These are phyloP conservation scores for Rasamsonia emersonii DNA, from an alignment of 2,329 filamentous ascomycete genomes.

Conservation along the genomic window DNA sequence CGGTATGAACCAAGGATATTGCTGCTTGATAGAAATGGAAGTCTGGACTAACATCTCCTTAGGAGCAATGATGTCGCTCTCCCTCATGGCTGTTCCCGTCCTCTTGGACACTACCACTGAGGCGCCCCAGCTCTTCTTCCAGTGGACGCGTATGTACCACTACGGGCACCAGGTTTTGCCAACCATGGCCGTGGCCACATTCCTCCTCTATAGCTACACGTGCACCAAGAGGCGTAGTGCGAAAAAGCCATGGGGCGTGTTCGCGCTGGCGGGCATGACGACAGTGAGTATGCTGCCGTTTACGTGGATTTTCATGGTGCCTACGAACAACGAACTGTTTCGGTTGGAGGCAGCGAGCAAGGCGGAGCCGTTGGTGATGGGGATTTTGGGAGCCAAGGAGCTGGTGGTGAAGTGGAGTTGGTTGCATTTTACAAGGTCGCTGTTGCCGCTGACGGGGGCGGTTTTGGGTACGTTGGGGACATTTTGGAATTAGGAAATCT, in stretches of 20 bases:
- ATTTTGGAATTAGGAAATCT: too few species aligned
- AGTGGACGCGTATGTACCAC: constrained; percentile 27
- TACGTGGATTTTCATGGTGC: constrained; percentile 27
- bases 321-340: constrained; percentile 26
- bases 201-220: constrained; percentile 17
- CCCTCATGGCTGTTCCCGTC: constrained; percentile 7
- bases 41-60: too few species aligned
- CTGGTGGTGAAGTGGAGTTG: constrained; percentile 19
- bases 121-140: constrained; percentile 16
- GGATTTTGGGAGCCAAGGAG: constrained; percentile 4
- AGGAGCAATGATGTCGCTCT: too few species aligned
- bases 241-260: constrained; percentile 8
- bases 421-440: constrained; percentile 13
- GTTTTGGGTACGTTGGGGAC: too few species aligned
- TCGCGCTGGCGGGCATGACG: constrained; percentile 14
- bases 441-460: constrained; percentile 4
- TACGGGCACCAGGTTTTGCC: constrained; percentile 24
- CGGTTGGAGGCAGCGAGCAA: constrained; percentile 9
- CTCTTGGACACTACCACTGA: constrained; percentile 10
- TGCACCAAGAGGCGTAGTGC: neutral
- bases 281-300: constrained; percentile 30
- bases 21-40: too few species aligned
- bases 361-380: constrained; percentile 5
- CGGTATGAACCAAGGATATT: too few species aligned
- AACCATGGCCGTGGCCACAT: constrained; percentile 18